Percentiles rank a stretch among this genome's conserved stretches.
phyloP scores from a whole-genome alignment of 1,284 basidiomycete genomes.

The Apiotrichum domesticum region DNA sequence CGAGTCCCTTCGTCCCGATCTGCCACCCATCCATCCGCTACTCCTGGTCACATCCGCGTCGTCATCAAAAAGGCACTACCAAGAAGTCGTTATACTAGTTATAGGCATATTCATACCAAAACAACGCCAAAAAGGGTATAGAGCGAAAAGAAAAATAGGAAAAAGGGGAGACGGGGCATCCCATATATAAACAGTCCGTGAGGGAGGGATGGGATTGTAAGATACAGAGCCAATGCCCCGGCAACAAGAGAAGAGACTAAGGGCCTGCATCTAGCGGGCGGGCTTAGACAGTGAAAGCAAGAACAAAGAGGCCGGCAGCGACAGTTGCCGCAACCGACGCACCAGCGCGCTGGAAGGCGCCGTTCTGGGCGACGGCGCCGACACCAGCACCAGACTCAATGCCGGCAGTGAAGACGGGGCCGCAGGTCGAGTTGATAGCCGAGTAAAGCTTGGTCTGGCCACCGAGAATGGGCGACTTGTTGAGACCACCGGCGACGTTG shows the following conservation, averaged over 20 bases:
- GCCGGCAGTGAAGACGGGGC: conserved; percentile 38
- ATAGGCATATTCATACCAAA: conserved; percentile 18
- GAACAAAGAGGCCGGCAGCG: conserved; percentile 24
- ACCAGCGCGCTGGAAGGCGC: conserved; percentile 23
- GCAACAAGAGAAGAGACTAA: neutral
- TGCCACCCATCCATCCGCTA: no score
- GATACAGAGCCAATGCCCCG: conserved; percentile 2
- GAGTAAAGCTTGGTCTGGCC: conserved; percentile 63
- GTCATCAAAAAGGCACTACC: neutral
- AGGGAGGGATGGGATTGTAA: conserved; percentile 1
- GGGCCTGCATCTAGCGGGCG: conserved; percentile 3
- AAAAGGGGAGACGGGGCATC: neutral
- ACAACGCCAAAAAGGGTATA: conserved; percentile 13
- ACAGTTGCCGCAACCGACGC: conserved; percentile 21
- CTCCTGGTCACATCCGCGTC: no score
- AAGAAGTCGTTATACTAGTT: neutral
- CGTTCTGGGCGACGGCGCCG: conserved; percentile 16
- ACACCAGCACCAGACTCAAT: conserved; percentile 41
- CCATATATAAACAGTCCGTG: neutral
- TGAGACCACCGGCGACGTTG: conserved; percentile 59
- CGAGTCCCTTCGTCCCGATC: no score
- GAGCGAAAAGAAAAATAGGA: conserved; percentile 9
- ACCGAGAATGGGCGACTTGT: conserved; percentile 58
- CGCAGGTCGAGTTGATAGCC: conserved; percentile 53
- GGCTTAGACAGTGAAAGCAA: conserved; percentile 16